Base-by-base conservation (phyloP, 805 yeast species). In the Metschnikowia picachoensis region DNA sequence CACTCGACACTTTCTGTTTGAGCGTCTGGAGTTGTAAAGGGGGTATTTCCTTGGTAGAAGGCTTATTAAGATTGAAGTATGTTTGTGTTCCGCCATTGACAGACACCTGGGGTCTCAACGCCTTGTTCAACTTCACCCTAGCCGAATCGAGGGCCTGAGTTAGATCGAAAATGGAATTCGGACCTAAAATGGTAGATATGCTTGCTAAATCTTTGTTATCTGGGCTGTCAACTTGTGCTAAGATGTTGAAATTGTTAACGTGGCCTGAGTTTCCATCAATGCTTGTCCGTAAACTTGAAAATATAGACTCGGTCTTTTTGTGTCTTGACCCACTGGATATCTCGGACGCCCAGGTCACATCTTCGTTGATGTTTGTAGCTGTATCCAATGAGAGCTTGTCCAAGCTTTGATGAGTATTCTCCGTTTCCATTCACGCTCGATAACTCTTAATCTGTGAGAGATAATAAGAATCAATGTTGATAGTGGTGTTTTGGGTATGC, bases 31-130 rank as follows among this genome's bases (percentile, higher is more conserved):
- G 68, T 39, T 77, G 80, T 10, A 89, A 83, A 20, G 84, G 89
- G 0, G 97, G 96, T 10, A 92, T 92, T 58, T 94, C 98, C 41
- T 76, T 74, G 1, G 78, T 71, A 0, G 96, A 84, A 0, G 99
- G 98, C 8, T 80, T 76, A 35, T 70, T 70, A 25, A 85, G 60
- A 52, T 75, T 76, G 30, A 58, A 52, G 10, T 71, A 60, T 2
- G 78, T 62, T 9, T 74, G 74, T 7, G 69, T 61, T 0, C 80
- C 73, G 7, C 75, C 76, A 53, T 70, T 70, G 32, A 72, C 55
- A 10, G 69, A 59, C 4, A 72, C 70, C 46, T 67, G 59, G 27
- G 59, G 48, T 48, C 64, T 62, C 35, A 64, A 60, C 15, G 70
- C 52, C 49, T 73, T 52, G 49, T 60, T 62, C 48, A 60, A 55